Evolutionary conservation across 1,284 basidiomycete species (phyloP).

Genomic region (Xanthoconium separans): DNA sequence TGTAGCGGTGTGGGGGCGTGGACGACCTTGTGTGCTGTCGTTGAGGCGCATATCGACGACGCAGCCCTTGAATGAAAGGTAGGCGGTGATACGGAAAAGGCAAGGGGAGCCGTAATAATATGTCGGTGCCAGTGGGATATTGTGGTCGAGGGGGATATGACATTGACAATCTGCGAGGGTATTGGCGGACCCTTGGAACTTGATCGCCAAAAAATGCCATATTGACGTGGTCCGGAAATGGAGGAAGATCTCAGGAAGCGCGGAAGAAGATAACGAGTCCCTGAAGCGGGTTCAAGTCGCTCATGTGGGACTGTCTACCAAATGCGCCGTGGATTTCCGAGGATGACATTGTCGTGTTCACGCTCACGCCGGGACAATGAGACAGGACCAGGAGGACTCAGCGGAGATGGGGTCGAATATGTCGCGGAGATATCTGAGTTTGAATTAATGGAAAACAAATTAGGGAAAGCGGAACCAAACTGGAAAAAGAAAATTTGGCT

Average conservation of each 20-base stretch:
- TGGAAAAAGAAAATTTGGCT: conserved; percentile 33
- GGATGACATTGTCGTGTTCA: neutral
- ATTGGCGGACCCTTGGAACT: conserved; percentile 6
- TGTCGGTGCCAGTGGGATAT: too few relatives aligned
- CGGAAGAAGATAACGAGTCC: conserved; percentile 17
- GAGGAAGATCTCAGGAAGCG: conserved; percentile 22
- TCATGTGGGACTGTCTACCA: conserved; percentile 3
- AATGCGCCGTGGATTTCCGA: conserved; percentile 9
- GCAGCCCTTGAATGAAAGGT: neutral
- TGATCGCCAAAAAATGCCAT: conserved; percentile 23
- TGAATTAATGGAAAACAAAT: conserved; percentile 18
- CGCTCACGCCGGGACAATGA: conserved; percentile 8
- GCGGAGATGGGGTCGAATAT: conserved; percentile 6
- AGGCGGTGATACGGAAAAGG: conserved; percentile 18
- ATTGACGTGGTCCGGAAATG: conserved; percentile 26
- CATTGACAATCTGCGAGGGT: neutral
- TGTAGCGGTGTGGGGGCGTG: neutral
- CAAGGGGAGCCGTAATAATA: neutral
- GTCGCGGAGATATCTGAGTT: conserved; percentile 32
- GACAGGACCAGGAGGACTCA: conserved; percentile 8
- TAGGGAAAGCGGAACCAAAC: conserved; percentile 32
- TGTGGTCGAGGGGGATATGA: too few relatives aligned
- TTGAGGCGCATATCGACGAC: too few relatives aligned
- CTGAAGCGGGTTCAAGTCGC: conserved; percentile 21
- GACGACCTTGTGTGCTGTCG: neutral